These are phyloP conservation scores for Kluyveromyces starmeri DNA, from an alignment of 805 yeast species.

Conservation along the genomic window DNA sequence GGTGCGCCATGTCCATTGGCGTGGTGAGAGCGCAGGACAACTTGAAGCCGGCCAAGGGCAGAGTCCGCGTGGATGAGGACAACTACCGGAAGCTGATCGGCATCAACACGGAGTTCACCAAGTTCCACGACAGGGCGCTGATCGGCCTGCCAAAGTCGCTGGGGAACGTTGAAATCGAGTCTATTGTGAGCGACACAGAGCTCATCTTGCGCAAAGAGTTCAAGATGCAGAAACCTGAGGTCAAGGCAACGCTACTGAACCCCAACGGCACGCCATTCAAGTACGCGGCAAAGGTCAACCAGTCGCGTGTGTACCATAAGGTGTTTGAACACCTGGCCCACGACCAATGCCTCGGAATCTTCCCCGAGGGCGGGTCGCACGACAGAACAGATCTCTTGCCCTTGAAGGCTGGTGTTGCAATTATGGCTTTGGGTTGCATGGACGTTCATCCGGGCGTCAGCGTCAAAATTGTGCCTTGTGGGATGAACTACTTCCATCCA, in stretches of 20 bases:
- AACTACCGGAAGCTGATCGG: slow-evolving; percentile 56
- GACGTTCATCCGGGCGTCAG: slow-evolving; percentile 64
- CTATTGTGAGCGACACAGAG: slow-evolving; percentile 65
- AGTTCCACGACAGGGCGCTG: slow-evolving; percentile 54
- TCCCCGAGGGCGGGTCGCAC: slow-evolving; percentile 98
- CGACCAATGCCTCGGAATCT: slow-evolving; percentile 82
- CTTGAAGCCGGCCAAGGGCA: slow-evolving; percentile 58
- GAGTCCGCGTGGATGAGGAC: slow-evolving; percentile 44
- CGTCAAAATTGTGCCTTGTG: slow-evolving; percentile 89
- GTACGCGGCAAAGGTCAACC: slow-evolving; percentile 78
- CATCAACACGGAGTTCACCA: slow-evolving; percentile 53
- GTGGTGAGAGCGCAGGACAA: slow-evolving; percentile 90
- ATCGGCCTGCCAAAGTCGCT: slow-evolving; percentile 68
- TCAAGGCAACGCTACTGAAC: slow-evolving; percentile 33
- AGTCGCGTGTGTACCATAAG: slow-evolving; percentile 68
- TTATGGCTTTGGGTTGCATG: slow-evolving; percentile 96
- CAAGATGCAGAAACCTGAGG: slow-evolving; percentile 38
- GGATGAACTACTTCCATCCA: slow-evolving; percentile 94
- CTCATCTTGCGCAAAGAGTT: slow-evolving; percentile 63
- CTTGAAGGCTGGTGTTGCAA: slow-evolving; percentile 93
- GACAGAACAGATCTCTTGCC: slow-evolving; percentile 90
- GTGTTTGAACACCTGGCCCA: slow-evolving; percentile 78
- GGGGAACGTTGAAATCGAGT: slow-evolving; percentile 66
- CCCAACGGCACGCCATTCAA: slow-evolving; percentile 58
- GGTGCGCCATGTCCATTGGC: slow-evolving; percentile 75